Evolutionary conservation across 2,329 filamentous ascomycete species (phyloP).

Genomic region (Monosporascus cannonballus): DNA sequence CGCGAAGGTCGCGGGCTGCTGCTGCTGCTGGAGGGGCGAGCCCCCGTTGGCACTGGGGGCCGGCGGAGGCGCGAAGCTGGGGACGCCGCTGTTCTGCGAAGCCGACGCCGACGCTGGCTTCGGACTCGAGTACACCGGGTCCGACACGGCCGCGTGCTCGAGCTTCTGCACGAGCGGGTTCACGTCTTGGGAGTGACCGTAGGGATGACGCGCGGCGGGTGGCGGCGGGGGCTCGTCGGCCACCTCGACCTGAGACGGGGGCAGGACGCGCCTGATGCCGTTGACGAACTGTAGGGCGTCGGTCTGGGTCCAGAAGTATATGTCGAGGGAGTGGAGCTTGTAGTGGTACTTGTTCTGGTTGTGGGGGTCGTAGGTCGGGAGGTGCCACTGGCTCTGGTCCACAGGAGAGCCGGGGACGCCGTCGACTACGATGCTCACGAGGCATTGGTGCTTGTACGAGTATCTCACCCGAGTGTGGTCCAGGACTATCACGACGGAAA

Average conservation of each 20-base stretch:
- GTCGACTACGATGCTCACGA: slow-evolving; percentile 62
- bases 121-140: slow-evolving; percentile 39
- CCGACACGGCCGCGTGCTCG: slow-evolving; percentile 63
- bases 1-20: slow-evolving; percentile 39
- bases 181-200: slow-evolving; percentile 37
- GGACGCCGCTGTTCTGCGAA: slow-evolving; percentile 12
- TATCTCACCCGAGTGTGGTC: slow-evolving; percentile 61
- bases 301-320: slow-evolving; percentile 73
- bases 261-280: slow-evolving; percentile 59
- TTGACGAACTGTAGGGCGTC: slow-evolving; percentile 68
- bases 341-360: slow-evolving; percentile 78
- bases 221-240: slow-evolving; percentile 55
- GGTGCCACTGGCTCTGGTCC: slow-evolving; percentile 62
- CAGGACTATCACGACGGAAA: slow-evolving; percentile 44
- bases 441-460: slow-evolving; percentile 66
- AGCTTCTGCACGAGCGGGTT: slow-evolving; percentile 69
- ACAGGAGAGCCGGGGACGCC: slow-evolving; percentile 30
- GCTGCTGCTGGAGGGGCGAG: slow-evolving; percentile 25
- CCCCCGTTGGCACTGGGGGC: slow-evolving; percentile 25
- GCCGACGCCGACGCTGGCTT: slow-evolving; percentile 13
- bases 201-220: slow-evolving; percentile 29
- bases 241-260: slow-evolving; percentile 55
- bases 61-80: slow-evolving; percentile 36
- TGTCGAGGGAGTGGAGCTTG: slow-evolving; percentile 66
- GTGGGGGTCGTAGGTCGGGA: slow-evolving; percentile 64